Conservation (phyloP, 495 filamentous ascomycete species). For the Talaromyces thailandensis region DNA sequence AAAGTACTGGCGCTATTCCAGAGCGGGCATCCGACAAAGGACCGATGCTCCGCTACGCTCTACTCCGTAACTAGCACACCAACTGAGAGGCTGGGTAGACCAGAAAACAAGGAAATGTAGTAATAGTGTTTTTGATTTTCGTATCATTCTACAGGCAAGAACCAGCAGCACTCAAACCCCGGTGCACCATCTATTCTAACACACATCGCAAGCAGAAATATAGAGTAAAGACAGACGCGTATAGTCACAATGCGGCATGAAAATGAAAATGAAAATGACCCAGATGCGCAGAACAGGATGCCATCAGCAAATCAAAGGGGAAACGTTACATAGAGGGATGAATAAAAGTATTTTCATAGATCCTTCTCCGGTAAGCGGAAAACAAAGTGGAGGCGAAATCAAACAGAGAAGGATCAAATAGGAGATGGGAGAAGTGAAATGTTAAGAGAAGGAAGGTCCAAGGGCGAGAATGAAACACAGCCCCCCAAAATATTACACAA, state of each 20-base stretch:
- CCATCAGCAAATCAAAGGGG: background rate
- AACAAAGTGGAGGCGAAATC: conserved; percentile 10
- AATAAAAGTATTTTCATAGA: conserved; percentile 12
- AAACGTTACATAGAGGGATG: conserved; percentile 2
- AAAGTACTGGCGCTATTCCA: background rate
- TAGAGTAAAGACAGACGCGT: background rate
- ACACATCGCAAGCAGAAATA: background rate
- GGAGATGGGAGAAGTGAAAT: conserved; percentile 11
- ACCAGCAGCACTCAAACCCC: background rate
- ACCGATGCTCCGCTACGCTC: background rate
- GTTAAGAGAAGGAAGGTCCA: conserved; percentile 19
- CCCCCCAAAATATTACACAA: conserved; percentile 13
- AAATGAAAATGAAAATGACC: conserved; percentile 1
- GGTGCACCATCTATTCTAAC: conserved; percentile 3
- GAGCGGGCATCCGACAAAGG: background rate
- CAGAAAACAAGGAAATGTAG: background rate
- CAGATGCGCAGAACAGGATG: background rate
- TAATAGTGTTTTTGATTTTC: background rate
- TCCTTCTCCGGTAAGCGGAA: conserved; percentile 7
- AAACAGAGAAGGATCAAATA: conserved; percentile 10
- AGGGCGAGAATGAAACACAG: background rate
- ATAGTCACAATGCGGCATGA: conserved; percentile 2
- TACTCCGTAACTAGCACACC: too few relatives aligned
- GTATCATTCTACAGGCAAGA: background rate
- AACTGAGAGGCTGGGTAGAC: conserved; percentile 12